Base-by-base conservation (phyloP, 1,284 basidiomycete genomes). In the Fistulinella cinereoalba region DNA sequence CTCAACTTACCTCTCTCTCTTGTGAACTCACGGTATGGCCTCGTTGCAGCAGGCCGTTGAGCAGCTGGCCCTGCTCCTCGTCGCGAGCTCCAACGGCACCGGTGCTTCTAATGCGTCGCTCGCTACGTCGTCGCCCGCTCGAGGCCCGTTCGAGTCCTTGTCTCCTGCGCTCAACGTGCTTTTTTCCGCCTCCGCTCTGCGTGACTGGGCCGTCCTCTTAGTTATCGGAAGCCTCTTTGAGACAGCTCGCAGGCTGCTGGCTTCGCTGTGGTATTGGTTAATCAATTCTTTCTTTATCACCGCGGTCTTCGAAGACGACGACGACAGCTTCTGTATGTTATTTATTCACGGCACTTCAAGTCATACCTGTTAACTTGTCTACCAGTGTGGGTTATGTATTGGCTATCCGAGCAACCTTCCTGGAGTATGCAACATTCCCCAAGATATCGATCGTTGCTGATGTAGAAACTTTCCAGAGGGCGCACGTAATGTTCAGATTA, bases 121-220 rank as follows among this genome's bases (percentile, higher is more conserved):
- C 2, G 0, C 32, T 5, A 21, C 36, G 7, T 25, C 49, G 7
- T 1, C 22, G 13, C n/a, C 10, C 33, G 13, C 52, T 1, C 32
- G 5, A 6, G 45, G 49, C 4, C 57, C 60, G 43, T 1, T 56
- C 46, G 38, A 49, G 51, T 34, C 47, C 22, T 1, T 72, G 12
- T 54, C 67, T 1, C 64, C 70, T 2, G 32, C 70, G 2, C 48
- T 77, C 31, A 55, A 69, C 2, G 54, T 77, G 16, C 39, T 83
- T 13, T 61, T 81, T 49, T 72, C 76, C 0, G 71, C 75, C 41
- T 68, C 76, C 21, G 80, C 78, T 2, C 58, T 85, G 11, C 66
- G 71, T n/a, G 82, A 88, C 56, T 85, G 83, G 77, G 46, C 78
- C 6, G 79, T 84, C 55, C 71, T 88, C 43, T 56, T 85, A 41